Evolutionary conservation across 495 filamentous ascomycete species (phyloP), one percentile per base, ranked within the genome.

Genomic region (Talaromyces adpressus): DNA sequence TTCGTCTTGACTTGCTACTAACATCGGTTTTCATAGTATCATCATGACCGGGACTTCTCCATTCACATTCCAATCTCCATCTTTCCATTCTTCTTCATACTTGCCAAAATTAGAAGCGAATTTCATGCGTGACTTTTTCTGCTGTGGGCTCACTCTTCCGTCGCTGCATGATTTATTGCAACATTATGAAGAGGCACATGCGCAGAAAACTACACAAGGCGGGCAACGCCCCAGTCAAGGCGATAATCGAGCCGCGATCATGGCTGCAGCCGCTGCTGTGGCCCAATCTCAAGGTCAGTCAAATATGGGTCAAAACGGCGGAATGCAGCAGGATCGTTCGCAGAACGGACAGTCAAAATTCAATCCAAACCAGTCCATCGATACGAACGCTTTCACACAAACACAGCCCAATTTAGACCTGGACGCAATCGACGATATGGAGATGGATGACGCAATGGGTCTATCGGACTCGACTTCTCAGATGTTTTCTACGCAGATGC

Each of bases 1-100:
- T 4, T 23, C 22, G n/a, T 9, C 49, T 52, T 6, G 25, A 54
- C 12, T 29, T 14, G 20, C 58, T 36, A 52, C 60, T 62, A 41
- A 62, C 60, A 62, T 60, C 7, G n/a, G 9, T 18, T 36, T 36
- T 14, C 3, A 58, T 69, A 98, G 93, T 73, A 94, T 97, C 71
- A 88, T 94, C 69, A 97, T 97, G 92, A 88, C 90, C 59, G 93
- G 94, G 63, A 97, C 94, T 16, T 98, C 94, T 18, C 94, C 94
- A 16, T 96, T 92, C 72, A 78, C 76, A 23, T 91, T 95, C 71
- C 89, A 94, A 73, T 96, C 93, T 20, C 92, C 95, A 2, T 97
- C 93, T 7, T 97, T 89, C 68, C 95, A 98, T 70, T 98, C 94
- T 7, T 96, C 93, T 0, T 98, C 94, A 30, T 98, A 98, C 75